A percentile compares a stretch with the other conserved stretches of the same genome.
phyloP scores from a whole-genome alignment of 768 basidiomycete species.

The Suillus ampliporus region DNA sequence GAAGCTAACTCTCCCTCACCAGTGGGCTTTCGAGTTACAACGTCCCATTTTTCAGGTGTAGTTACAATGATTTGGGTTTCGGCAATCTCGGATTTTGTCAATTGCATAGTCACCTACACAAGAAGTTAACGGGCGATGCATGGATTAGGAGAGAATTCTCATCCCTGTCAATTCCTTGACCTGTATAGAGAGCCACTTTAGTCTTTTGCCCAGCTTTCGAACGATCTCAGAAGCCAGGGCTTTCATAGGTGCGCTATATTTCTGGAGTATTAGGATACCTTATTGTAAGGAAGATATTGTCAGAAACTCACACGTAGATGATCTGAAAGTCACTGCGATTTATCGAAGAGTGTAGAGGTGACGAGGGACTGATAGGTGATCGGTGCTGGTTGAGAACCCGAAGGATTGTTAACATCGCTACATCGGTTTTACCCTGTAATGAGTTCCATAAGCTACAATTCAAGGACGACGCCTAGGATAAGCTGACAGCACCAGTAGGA shows the following conservation, averaged over 20 bases:
- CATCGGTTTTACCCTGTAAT: constrained; percentile 95
- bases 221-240: constrained; percentile 96
- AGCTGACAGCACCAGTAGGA: constrained; percentile 93
- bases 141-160: constrained; percentile 15
- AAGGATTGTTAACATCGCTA: constrained; percentile 92
- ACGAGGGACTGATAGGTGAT: constrained; percentile 32
- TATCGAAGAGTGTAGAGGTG: constrained; percentile 55
- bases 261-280: constrained; percentile 2
- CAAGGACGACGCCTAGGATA: not conserved
- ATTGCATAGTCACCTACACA: constrained; percentile 87
- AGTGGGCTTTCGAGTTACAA: constrained; percentile 95
- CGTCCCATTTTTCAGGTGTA: constrained; percentile 99
- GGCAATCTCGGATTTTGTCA: constrained; percentile 91
- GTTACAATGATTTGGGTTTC: constrained; percentile 98
- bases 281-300: not conserved
- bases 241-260: constrained; percentile 91
- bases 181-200: constrained; percentile 85
- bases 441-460: constrained; percentile 13
- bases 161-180: constrained; percentile 91
- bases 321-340: constrained; percentile 85
- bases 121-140: not conserved
- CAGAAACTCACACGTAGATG: constrained; percentile 82
- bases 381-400: constrained; percentile 83
- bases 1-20: constrained; percentile 97
- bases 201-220: constrained; percentile 86